Base-by-base conservation (phyloP, 176 grass and related monocot species). In the Zea luxurians region DNA sequence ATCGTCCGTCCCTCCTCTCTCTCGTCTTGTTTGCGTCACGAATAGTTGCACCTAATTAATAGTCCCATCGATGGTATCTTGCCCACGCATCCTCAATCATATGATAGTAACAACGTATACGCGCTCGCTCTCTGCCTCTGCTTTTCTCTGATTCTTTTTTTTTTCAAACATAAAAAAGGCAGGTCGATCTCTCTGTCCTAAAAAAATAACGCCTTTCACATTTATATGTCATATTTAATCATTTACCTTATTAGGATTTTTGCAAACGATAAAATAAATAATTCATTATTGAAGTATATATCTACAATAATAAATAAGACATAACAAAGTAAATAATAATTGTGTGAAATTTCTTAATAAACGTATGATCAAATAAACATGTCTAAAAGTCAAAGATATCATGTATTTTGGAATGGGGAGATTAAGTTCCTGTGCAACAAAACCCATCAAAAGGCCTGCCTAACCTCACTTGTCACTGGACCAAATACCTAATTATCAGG, bases 21-120 rank as follows among this genome's bases (percentile, higher is more conserved):
- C 27, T 74, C 41, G 82, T 71, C 71, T 48, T 76, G 64, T 80
- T 70, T 38, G 63, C 21, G 71, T 84, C 86, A 76, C 84, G 86
- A 84, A 84, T 21, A 88, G 57, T 71, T 66, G 48, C 52, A 63
- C 46, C 76, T 80, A 80, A 88, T 80, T 57, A 45, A 80, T 84
- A 47, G 80, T 83, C 63, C 17, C 53, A 46, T 54, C 53, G 18
- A 62, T 53, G n/a, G 27, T 45, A 20, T 47, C 45, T 18, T 34
- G 21, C 38, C 72, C 34, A 65, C 63, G 52, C 48, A 79, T 74
- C 50, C 42, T 82, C 80, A 70, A 49, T 66, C 47, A 58, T 59
- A 48, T 66, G 79, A 76, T 64, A 71, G 74, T 46, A 70, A 68
- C 62, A 52, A 64, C 45, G 36, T 18, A 18, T 16, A 75, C 13